Conservation (phyloP, 768 basidiomycete genomes). For the Hypsizygus marmoreus region DNA sequence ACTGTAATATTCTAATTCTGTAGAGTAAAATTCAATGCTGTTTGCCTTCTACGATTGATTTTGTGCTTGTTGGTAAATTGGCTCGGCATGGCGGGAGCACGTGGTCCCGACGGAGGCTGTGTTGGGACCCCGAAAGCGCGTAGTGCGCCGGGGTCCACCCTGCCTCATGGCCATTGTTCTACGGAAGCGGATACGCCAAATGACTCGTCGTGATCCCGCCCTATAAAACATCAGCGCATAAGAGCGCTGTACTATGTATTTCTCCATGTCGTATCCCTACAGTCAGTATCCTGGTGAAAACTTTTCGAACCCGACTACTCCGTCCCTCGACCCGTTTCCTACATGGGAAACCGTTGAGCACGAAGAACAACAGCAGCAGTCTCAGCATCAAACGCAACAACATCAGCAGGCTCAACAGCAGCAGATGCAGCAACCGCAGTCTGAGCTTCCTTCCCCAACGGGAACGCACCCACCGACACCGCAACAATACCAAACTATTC, state of each 20-base stretch:
- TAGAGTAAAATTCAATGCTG: too few species aligned
- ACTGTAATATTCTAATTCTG: slow-evolving; percentile 18
- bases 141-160: slow-evolving; percentile 20
- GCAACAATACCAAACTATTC: slow-evolving; percentile 27
- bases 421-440: slow-evolving; percentile 27
- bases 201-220: slow-evolving; percentile 34
- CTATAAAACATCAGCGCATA: slow-evolving; percentile 32
- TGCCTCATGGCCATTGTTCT: slow-evolving; percentile 39
- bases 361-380: slow-evolving; percentile 40
- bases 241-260: slow-evolving; percentile 25
- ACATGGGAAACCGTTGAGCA: slow-evolving; percentile 45
- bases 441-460: slow-evolving; percentile 27
- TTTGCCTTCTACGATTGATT: too few species aligned
- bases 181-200: slow-evolving; percentile 25
- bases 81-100: slow-evolving; percentile 10
- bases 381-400: slow-evolving; percentile 24
- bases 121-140: slow-evolving; percentile 26
- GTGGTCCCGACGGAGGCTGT: slow-evolving; percentile 36
- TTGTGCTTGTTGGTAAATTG: not conserved
- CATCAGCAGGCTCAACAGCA: slow-evolving; percentile 20
- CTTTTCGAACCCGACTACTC: slow-evolving; percentile 50
- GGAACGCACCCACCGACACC: slow-evolving; percentile 26
- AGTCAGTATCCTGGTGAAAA: slow-evolving; percentile 46
- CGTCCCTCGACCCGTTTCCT: slow-evolving; percentile 41
- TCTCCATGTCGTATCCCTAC: slow-evolving; percentile 52